Conservation (phyloP, 139 green algal genomes). For the Gonium pectorale region DNA sequence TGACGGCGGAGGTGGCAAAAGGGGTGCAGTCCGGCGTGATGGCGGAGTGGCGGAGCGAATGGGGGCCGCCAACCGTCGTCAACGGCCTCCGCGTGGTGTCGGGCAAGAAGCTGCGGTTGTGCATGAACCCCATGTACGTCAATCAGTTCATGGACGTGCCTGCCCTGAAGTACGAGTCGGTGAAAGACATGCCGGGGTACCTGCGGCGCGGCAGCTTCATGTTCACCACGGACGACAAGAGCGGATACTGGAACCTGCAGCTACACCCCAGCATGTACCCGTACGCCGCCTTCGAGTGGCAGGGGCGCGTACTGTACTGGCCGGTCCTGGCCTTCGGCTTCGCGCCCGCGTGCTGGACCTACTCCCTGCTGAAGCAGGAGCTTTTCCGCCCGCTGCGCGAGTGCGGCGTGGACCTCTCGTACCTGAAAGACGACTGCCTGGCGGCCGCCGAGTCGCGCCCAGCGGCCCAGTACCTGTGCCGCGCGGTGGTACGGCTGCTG, state of each 20-base stretch:
- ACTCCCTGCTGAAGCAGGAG: neutral
- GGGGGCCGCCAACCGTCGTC: too few relatives aligned
- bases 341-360: neutral
- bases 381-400: too few relatives aligned
- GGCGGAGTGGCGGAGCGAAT: too few relatives aligned
- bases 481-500: neutral
- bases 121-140: neutral
- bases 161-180: neutral
- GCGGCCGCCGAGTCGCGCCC: neutral
- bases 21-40: too few relatives aligned
- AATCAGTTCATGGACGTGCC: neutral
- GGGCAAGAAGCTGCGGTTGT: neutral
- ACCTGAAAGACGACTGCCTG: constrained; percentile 1
- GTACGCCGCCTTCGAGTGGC: too few relatives aligned
- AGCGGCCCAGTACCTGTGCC: neutral
- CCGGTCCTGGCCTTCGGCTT: neutral
- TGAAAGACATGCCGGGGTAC: neutral
- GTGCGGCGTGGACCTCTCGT: neutral
- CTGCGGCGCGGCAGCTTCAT: neutral
- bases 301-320: too few relatives aligned
- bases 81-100: too few relatives aligned
- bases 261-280: too few relatives aligned
- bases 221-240: too few relatives aligned
- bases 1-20: too few relatives aligned
- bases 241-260: too few relatives aligned